phyloP scores from a whole-genome alignment of 2,329 filamentous ascomycete genomes.

The Sarocladiaceae sp. region DNA sequence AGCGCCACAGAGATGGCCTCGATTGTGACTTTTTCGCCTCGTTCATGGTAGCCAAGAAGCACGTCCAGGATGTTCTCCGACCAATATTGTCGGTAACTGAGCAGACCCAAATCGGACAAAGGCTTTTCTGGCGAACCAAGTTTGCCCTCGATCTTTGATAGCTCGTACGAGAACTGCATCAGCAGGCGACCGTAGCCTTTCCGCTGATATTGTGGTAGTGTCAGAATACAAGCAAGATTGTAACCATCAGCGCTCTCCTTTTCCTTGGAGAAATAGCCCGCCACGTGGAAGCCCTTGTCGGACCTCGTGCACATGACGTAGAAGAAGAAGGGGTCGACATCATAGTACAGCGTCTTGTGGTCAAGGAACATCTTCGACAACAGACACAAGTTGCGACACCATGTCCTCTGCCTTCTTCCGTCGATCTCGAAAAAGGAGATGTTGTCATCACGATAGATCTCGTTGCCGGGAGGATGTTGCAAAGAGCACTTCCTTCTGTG shows the following conservation, averaged over 20 bases:
- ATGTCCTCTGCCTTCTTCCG: slow-evolving; percentile 86
- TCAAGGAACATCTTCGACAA: slow-evolving; percentile 95
- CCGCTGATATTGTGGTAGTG: slow-evolving; percentile 90
- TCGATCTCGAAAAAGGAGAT: slow-evolving; percentile 98
- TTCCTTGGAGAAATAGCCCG: slow-evolving; percentile 99
- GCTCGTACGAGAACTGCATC: slow-evolving; percentile 96
- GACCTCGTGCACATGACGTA: slow-evolving; percentile 94
- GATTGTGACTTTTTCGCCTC: slow-evolving; percentile 72
- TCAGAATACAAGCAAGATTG: slow-evolving; percentile 97
- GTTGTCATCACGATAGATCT: slow-evolving; percentile 87
- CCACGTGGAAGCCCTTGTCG: slow-evolving; percentile 85
- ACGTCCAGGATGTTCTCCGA: slow-evolving; percentile 89
- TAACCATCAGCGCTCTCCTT: slow-evolving; percentile 96
- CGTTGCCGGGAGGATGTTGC: slow-evolving; percentile 91
- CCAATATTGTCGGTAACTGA: slow-evolving; percentile 97
- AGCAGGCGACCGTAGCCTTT: slow-evolving; percentile 90
- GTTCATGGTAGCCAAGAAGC: slow-evolving; percentile 67
- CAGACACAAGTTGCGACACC: slow-evolving; percentile 93
- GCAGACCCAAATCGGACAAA: slow-evolving; percentile 83
- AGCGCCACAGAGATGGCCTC: slow-evolving; percentile 75
- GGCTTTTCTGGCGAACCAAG: slow-evolving; percentile 96
- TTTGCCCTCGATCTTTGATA: slow-evolving; percentile 92
- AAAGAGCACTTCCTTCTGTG: slow-evolving; percentile 89
- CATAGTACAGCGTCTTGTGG: slow-evolving; percentile 98
- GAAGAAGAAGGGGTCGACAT: slow-evolving; percentile 98